phyloP scores from a whole-genome alignment of 345 rosid species.

The Anacardium occidentale region DNA sequence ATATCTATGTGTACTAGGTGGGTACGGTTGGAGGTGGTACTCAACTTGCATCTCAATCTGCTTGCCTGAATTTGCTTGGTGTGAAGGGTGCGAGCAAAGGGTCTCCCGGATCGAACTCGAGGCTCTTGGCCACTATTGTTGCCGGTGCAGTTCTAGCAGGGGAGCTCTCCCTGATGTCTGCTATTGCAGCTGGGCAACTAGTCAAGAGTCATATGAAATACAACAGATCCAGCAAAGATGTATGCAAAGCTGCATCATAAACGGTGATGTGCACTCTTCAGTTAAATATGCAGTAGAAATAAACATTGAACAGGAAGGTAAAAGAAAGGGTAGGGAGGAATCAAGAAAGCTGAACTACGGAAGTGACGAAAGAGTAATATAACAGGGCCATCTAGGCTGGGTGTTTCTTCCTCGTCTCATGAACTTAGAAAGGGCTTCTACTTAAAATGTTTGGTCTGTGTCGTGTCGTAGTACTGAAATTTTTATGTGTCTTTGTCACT shows the following conservation, averaged over 20 bases:
- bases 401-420: not conserved
- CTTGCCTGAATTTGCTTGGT: slow-evolving; percentile 74
- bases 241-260: slow-evolving; percentile 39
- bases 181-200: slow-evolving; percentile 87
- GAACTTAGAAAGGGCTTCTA: not conserved
- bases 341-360: not conserved
- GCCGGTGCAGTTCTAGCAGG: slow-evolving; percentile 86
- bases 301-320: not conserved
- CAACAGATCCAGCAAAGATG: slow-evolving; percentile 77
- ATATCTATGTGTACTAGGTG: slow-evolving; percentile 41
- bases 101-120: slow-evolving; percentile 67
- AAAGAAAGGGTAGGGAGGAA: not conserved
- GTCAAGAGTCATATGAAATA: slow-evolving; percentile 89
- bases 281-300: slow-evolving; percentile 6
- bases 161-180: slow-evolving; percentile 84
- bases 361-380: not conserved
- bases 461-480: not conserved
- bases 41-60: slow-evolving; percentile 84
- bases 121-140: slow-evolving; percentile 65
- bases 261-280: slow-evolving; percentile 1
- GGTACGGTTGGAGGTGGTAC: slow-evolving; percentile 94
- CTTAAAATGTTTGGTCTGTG: not conserved
- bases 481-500: not conserved
- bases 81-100: slow-evolving; percentile 74
- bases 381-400: slow-evolving; percentile 11